Base-by-base conservation (phyloP, 108 stramenopile species). In the Schizochytrium sp. region DNA sequence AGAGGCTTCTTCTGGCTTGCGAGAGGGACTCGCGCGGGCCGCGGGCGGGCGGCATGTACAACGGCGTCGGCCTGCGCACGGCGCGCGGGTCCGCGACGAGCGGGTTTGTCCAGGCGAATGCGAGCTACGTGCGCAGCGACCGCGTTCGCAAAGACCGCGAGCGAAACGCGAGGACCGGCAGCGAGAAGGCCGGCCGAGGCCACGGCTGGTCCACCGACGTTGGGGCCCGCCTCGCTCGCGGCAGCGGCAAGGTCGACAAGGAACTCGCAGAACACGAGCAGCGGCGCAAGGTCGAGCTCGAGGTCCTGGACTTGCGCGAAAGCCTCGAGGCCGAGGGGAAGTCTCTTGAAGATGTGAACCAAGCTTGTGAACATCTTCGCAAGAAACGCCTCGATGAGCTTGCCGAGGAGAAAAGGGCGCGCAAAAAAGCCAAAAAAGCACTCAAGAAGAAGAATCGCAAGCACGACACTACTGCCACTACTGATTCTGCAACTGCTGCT, bases 41-140 rank as follows among this genome's bases (percentile, higher is more conserved):
- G 34, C 34, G 34, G 34, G 34, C 3, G 44, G 23, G n/a, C 51
- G 87, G 57, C 41, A 87, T 87, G 88, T 91, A 91, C 72, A 91
- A 91, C 72, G 90, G 90, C 34, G 88, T 91, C 23, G 90, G 90
- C 57, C 58, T 91, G 72, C 41, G 53, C 25, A 89, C 90, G 53
- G 72, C 23, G 69, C 88, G 90, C 58, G 90, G 90, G 21, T 89
- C 88, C 57, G 87, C 71, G 5, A 91, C 90, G 72, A 88, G 72
- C 72, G 90, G 90, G 6, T 72, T 88, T 58, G 88, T 91, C 2
- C 88, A 88, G 88, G 16, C 69, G 63, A 91, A 91, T 58, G 14
- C 18, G 23, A 44, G 55, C 58, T 45, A 88, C 72, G 53, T 91
- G 5, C 63, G 58, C 5, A 5, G 41, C n/a, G 41, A 58, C 44